Evolutionary conservation across 2,329 filamentous ascomycete species (phyloP), one percentile per base, ranked within the genome.

Genomic region (Penicillium griseofulvum): DNA sequence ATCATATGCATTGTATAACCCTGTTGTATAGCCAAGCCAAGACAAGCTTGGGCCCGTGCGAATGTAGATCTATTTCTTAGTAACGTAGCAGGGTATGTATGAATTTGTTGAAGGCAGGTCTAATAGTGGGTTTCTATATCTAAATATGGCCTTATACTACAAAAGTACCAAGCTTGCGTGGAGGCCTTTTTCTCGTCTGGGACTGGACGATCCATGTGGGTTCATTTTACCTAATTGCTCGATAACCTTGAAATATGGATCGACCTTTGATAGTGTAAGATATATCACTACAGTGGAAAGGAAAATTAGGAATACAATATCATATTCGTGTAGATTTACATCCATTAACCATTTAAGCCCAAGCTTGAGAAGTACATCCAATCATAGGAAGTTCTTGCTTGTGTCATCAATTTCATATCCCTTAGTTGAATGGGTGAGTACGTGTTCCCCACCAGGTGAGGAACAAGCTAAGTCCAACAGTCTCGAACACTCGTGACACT

Each of bases 401-500:
- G 22, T 28, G 6, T 36, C 14, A 43, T 33, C 48, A 5, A 28
- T 50, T 5, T n/a, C 11, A 4, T 42, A 39, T 24, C 6, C 17
- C 66, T 82, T 88, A 92, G 71, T 91, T 86, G 76, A 96, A 95
- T 58, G 91, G 91, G 81, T 91, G 93, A 78, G 91, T 94, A 73
- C 89, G 88, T 70, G 93, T 97, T 70, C 93, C 93, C 93, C 93
- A 97, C 89, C 90, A 97, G 73, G 91, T 96, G 68, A 97, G 82
- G 84, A 97, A 91, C 70, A 96, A 74, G 61, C 89, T 91, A 56
- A 97, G 84, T 62, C 93, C 94, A 57, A 97, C 85, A 3, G 94
- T 97, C 85, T 97, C 94, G 66, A 96, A 84, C 66, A 94, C 79
- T 78, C 94, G 92, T 71, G 90, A 88, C 48, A 94, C 78, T 60